Conservation (phyloP, 2,329 filamentous ascomycete species). For the Fusarium annulatum region DNA sequence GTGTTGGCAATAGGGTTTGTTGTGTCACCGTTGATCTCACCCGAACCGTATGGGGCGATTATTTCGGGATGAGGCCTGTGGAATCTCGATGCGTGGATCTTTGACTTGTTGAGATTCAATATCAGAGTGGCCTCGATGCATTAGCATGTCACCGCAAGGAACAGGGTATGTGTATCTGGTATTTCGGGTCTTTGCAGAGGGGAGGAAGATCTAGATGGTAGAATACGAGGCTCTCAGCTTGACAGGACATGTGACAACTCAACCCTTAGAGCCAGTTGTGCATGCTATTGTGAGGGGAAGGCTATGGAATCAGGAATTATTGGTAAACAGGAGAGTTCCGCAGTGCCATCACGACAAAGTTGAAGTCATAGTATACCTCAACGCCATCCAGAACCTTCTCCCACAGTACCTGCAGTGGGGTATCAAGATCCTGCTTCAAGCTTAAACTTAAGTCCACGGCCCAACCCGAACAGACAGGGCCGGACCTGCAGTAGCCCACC, state of each 20-base stretch:
- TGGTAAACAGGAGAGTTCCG: not conserved
- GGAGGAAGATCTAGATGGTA: not conserved
- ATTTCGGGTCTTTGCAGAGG: not conserved
- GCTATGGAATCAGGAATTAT: not conserved
- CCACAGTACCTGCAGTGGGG: not conserved
- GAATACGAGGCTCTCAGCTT: not conserved
- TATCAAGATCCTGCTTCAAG: not conserved
- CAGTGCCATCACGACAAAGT: not conserved
- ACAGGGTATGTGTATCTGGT: not conserved
- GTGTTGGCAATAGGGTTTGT: not conserved
- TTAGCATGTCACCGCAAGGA: not conserved
- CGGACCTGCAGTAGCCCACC: constrained; percentile 41
- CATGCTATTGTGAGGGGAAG: not conserved
- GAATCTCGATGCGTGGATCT: not conserved
- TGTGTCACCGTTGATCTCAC: not conserved
- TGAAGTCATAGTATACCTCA: not conserved
- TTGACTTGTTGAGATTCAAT: not conserved
- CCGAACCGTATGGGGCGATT: not conserved
- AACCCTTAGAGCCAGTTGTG: not conserved
- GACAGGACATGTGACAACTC: not conserved
- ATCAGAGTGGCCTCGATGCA: not conserved
- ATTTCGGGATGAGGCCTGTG: not conserved
- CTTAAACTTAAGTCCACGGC: not conserved
- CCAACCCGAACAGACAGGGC: not conserved
- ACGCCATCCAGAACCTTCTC: not conserved